Base-by-base conservation (phyloP, 495 filamentous ascomycete species). In the Neurospora sp. region DNA sequence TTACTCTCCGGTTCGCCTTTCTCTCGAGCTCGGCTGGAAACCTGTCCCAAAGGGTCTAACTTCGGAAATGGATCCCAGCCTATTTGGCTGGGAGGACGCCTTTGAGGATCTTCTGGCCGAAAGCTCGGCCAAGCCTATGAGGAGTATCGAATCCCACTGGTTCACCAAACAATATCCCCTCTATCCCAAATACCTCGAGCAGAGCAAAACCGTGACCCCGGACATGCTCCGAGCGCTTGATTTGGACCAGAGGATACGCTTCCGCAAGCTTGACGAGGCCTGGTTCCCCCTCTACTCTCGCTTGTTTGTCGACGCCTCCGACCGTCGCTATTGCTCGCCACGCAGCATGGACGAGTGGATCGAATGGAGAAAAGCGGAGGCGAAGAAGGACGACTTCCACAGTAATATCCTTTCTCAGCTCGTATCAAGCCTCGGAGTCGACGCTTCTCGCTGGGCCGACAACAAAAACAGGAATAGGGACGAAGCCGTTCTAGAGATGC, bases 31-130 rank as follows among this genome's bases (percentile, higher is more conserved):
- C 27, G 68, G 78, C 18, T 65, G 47, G 59, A 74, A 77, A 69
- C 81, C 81, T 8, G 71, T 65, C 0, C 81, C 80, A 0, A 69
- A 69, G 18, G 81, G 75, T 38, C 73, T 77, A 8, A 77, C 79
- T n/a, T 47, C 39, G 10, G 72, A 72, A 39, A 37, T 44, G 31
- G 75, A 71, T n/a, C 74, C 72, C n/a, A 41, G 59, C 3, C 37
- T 44, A n/a, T 80, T 80, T 14, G 81, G 79, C 27, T 85, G 83
- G 77, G 69, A 74, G 16, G 82, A 85, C 47, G 82, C 82, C 69
- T 84, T 83, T 65, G 81, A 85, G 69, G 83, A 85, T 73, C 78
- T 85, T 31, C 73, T 85, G 6, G 74, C 72, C 1, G 79, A 71
- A 10, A 75, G 71, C 39, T 75, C 81, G 4, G 82, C 79, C 0